Evolutionary conservation across 371 early-diverging fungal genomes (phyloP).

Genomic region (Mortierella sp.): DNA sequence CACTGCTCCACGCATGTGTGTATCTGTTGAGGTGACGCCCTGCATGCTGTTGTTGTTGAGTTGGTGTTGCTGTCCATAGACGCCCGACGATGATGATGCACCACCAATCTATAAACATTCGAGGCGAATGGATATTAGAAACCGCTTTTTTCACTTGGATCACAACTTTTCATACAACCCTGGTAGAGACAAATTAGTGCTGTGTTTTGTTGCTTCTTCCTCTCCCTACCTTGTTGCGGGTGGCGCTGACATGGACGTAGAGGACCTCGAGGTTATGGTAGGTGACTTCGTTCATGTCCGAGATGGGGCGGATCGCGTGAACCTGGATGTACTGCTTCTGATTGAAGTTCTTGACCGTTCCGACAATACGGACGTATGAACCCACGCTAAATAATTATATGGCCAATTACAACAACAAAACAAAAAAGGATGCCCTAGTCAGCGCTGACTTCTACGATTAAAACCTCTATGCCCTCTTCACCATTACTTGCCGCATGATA

Average conservation of each 20-base stretch:
- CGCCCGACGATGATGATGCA: not conserved
- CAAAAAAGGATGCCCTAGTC: not conserved
- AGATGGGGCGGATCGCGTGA: conserved; percentile 28
- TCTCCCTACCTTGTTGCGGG: conserved; percentile 36
- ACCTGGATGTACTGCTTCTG: conserved; percentile 21
- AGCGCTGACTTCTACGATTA: no score
- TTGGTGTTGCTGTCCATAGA: not conserved
- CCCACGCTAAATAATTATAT: conserved; percentile 20
- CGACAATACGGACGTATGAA: conserved; percentile 37
- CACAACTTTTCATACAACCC: no score
- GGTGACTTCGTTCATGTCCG: conserved; percentile 40
- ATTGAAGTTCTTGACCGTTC: conserved; percentile 25
- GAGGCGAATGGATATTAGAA: not conserved
- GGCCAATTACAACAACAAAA: not conserved
- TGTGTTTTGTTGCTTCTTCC: no score
- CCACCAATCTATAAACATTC: not conserved
- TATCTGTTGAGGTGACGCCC: not conserved
- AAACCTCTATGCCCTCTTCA: not conserved
- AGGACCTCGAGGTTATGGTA: conserved; percentile 45
- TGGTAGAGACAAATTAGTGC: no score
- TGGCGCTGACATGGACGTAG: conserved; percentile 28
- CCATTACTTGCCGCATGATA: not conserved
- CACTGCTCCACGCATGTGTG: not conserved
- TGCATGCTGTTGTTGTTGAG: conserved; percentile 11
- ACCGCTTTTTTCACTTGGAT: not conserved